Evolutionary conservation across 805 yeast genomes (phyloP).

Genomic region (Kodamaea lidongshanica): DNA sequence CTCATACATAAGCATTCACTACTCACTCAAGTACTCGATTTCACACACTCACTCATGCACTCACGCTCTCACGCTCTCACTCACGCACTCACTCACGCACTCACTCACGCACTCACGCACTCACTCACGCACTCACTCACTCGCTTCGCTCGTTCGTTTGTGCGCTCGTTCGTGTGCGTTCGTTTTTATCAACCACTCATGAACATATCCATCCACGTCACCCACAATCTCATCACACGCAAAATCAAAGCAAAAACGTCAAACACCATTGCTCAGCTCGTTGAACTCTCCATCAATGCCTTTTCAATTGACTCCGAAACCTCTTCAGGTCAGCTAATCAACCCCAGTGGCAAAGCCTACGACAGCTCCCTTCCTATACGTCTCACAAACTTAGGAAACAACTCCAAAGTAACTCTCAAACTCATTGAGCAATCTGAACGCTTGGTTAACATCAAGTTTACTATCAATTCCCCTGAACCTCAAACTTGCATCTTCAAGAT

Average conservation of each 20-base stretch:
- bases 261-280: constrained; percentile 25
- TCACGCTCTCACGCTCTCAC: too few species aligned
- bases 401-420: constrained; percentile 25
- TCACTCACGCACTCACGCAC: too few species aligned
- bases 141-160: too few species aligned
- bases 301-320: constrained; percentile 16
- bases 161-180: too few species aligned
- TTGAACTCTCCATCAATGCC: constrained; percentile 16
- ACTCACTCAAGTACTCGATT: too few species aligned
- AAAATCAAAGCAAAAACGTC: constrained; percentile 22
- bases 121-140: too few species aligned
- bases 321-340: constrained; percentile 20
- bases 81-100: too few species aligned
- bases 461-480: constrained; percentile 5
- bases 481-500: constrained; percentile 9
- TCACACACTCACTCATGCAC: too few species aligned
- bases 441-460: constrained; percentile 16
- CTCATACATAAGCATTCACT: too few species aligned
- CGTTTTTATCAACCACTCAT: neutral
- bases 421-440: constrained; percentile 8
- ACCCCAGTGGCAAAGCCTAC: constrained; percentile 22
- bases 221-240: constrained; percentile 19
- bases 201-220: constrained; percentile 21
- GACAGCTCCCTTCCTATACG: constrained; percentile 30
- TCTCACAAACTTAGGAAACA: constrained; percentile 27